Conservation (phyloP, 225 moss, liverwort and hornwort species). For the Antitrichia curtipendula region DNA sequence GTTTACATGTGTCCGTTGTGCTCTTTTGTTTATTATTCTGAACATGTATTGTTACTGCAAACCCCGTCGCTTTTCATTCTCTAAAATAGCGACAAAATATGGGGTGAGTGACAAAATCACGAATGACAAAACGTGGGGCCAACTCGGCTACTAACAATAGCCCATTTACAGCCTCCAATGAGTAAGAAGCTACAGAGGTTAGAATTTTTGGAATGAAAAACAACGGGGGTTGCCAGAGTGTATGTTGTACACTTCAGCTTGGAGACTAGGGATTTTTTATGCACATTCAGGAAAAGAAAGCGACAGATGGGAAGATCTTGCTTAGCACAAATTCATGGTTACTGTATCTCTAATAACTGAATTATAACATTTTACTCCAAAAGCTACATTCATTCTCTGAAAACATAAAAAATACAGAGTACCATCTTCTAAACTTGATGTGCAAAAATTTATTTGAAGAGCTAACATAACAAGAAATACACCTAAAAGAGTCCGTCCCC, state of each 20-base stretch:
- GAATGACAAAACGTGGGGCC: too few relatives aligned
- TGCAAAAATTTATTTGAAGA: background rate
- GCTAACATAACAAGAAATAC: background rate
- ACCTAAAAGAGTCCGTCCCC: background rate
- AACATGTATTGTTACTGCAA: too few relatives aligned
- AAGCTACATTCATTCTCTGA: background rate
- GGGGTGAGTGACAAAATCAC: too few relatives aligned
- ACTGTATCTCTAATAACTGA: background rate
- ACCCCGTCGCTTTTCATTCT: too few relatives aligned
- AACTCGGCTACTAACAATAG: too few relatives aligned
- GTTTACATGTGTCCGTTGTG: background rate
- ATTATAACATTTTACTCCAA: background rate
- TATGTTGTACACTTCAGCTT: background rate
- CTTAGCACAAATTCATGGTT: background rate
- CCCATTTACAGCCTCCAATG: too few relatives aligned
- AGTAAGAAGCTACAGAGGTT: too few relatives aligned
- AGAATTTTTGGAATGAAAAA: too few relatives aligned
- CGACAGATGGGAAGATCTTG: background rate
- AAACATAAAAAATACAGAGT: background rate
- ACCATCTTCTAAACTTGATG: background rate
- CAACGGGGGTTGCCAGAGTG: too few relatives aligned
- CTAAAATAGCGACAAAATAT: too few relatives aligned
- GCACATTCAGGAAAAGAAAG: background rate
- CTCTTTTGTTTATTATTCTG: background rate
- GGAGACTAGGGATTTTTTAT: background rate